Evolutionary conservation across 768 basidiomycete species (phyloP).

Genomic region (Cyathus striatus): DNA sequence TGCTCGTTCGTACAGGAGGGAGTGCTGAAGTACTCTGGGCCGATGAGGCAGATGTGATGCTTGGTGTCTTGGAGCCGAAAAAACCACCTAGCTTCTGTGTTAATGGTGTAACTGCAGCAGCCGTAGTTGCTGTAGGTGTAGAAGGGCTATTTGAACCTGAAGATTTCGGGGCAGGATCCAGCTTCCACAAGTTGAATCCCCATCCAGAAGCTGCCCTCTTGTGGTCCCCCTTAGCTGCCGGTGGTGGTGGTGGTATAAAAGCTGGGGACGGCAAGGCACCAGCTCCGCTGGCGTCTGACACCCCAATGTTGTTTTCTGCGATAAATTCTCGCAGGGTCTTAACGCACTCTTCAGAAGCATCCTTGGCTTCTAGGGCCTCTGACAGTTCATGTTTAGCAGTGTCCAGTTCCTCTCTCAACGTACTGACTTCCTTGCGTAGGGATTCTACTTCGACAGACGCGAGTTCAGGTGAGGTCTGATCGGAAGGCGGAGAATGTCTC

Average conservation of each 20-base stretch:
- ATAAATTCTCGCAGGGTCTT: constrained; percentile 81
- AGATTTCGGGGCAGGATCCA: constrained; percentile 6
- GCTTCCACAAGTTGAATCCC: constrained; percentile 67
- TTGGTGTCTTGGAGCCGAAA: constrained; percentile 50
- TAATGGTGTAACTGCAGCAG: constrained; percentile 36
- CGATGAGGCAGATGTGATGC: constrained; percentile 33
- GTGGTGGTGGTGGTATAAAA: constrained; percentile 24
- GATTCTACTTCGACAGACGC: constrained; percentile 44
- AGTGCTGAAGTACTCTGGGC: constrained; percentile 13
- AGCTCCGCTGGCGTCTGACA: constrained; percentile 12
- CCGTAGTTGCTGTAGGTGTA: constrained; percentile 15
- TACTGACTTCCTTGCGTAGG: constrained; percentile 54
- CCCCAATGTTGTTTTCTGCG: constrained; percentile 64
- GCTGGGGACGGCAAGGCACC: constrained; percentile 39
- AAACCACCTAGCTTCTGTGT: constrained; percentile 67
- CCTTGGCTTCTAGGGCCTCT: constrained; percentile 78
- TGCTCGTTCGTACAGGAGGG: constrained; percentile 25
- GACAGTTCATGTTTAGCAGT: constrained; percentile 60
- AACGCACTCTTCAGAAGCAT: constrained; percentile 84
- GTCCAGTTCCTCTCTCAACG: constrained; percentile 55
- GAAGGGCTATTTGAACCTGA: constrained; percentile 16
- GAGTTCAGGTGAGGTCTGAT: constrained; percentile 21
- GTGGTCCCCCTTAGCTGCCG: constrained; percentile 16
- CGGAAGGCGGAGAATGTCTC: constrained; percentile 39
- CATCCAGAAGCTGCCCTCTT: constrained; percentile 37